Percentiles rank a stretch among this genome's conserved stretches.
Evolutionary conservation across 257 asterid species (phyloP).

Genomic region (Solanum lycopersicoides): DNA sequence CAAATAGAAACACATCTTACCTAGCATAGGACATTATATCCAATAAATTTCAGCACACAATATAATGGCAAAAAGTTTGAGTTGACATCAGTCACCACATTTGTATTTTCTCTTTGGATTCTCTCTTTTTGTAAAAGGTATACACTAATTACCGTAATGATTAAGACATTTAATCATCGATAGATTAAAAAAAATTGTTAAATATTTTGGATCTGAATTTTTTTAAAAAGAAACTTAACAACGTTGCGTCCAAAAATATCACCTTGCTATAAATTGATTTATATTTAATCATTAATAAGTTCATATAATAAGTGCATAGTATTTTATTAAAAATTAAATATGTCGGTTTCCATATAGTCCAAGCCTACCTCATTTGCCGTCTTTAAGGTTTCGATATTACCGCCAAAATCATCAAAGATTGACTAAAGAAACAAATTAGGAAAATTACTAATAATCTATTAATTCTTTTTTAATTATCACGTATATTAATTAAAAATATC

Average conservation of each 20-base stretch:
- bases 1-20: too few relatives aligned
- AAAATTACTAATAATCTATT: not conserved
- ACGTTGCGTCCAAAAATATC: too few relatives aligned
- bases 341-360: not conserved
- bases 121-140: not conserved
- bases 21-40: not conserved
- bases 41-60: not conserved
- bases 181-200: not conserved
- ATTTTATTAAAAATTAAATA: too few relatives aligned
- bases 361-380: not conserved
- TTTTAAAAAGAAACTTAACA: too few relatives aligned
- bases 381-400: not conserved
- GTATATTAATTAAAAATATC: too few relatives aligned
- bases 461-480: not conserved
- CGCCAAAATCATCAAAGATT: not conserved
- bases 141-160: not conserved
- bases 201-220: fast-evolving
- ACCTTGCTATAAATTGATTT: too few relatives aligned
- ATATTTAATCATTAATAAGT: too few relatives aligned
- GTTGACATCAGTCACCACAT: not conserved
- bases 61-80: not conserved
- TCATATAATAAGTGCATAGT: too few relatives aligned
- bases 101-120: not conserved
- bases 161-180: not conserved
- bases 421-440: not conserved